These are phyloP conservation scores for Trichoderma sp. DNA, from an alignment of 2,329 filamentous ascomycete genomes.

Conservation along the genomic window DNA sequence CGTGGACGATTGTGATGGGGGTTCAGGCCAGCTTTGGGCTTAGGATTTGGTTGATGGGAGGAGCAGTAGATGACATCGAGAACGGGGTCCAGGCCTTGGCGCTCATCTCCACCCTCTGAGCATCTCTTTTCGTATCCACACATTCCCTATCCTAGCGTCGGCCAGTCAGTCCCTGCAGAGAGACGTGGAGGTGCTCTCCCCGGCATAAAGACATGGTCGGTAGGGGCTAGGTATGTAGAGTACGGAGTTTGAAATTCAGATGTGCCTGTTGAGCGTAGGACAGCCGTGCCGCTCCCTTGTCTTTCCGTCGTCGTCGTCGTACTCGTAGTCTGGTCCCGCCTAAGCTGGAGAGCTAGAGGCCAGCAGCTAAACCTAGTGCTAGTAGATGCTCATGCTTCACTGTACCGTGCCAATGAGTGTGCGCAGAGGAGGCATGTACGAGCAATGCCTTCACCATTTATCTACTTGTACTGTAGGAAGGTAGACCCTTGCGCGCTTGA, in stretches of 20 bases:
- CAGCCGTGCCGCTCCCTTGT: constrained; percentile 11
- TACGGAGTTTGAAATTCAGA: constrained; percentile 9
- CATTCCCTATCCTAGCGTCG: constrained; percentile 28
- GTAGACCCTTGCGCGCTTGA: constrained; percentile 11
- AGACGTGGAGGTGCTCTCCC: constrained; percentile 27
- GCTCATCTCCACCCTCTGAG: constrained; percentile 27
- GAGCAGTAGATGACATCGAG: constrained; percentile 28
- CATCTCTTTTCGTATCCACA: constrained; percentile 17
- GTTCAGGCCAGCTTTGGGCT: constrained; percentile 28
- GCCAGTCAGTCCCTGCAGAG: constrained; percentile 30
- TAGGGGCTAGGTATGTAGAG: constrained; percentile 13
- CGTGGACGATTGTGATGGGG: constrained; percentile 30
- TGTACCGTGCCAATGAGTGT: not conserved
- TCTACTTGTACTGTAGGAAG: not conserved
- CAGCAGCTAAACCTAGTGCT: not conserved
- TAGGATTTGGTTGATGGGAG: constrained; percentile 28
- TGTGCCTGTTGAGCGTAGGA: constrained; percentile 10
- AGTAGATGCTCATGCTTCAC: not conserved
- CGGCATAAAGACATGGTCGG: constrained; percentile 21
- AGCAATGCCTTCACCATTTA: not conserved
- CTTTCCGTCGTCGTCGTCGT: not conserved
- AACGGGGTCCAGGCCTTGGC: constrained; percentile 30
- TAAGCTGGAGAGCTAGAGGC: not conserved
- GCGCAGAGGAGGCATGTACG: not conserved
- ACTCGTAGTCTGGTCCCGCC: not conserved